Conservation (phyloP, 495 filamentous ascomycete genomes). For the Pseudotulostoma volvatum region DNA sequence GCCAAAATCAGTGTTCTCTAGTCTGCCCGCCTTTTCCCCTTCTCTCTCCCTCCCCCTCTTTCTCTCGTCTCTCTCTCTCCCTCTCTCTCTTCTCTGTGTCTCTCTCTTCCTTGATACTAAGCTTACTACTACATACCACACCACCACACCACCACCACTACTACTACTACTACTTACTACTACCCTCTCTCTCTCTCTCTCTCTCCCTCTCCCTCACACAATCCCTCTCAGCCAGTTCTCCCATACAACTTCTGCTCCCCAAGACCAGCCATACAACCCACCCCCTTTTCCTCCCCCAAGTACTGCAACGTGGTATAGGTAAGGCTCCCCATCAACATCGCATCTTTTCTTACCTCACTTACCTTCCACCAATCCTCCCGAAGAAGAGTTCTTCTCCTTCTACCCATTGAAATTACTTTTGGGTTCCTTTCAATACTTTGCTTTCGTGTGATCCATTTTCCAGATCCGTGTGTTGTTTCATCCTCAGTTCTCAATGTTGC, state of each 20-base stretch:
- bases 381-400: slow-evolving; percentile 6
- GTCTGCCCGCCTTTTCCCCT: not conserved
- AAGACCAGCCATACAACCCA: slow-evolving; percentile 46
- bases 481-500: not conserved
- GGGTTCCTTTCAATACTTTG: slow-evolving; percentile 7
- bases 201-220: slow-evolving; percentile 22
- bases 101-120: no score
- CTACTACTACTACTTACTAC: slow-evolving; percentile 50
- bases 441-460: slow-evolving; percentile 11
- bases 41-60: not conserved
- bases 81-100: slow-evolving; percentile 16
- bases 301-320: slow-evolving; percentile 26
- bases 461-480: slow-evolving; percentile 14
- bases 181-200: slow-evolving; percentile 23
- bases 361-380: slow-evolving; percentile 1
- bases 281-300: slow-evolving; percentile 37
- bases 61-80: slow-evolving; percentile 11
- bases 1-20: not conserved
- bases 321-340: slow-evolving; percentile 18
- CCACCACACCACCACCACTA: no score
- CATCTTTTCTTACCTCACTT: slow-evolving; percentile 5
- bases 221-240: slow-evolving; percentile 21
- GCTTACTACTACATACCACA: no score
- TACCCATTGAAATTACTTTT: slow-evolving; percentile 19
- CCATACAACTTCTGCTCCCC: slow-evolving; percentile 37